phyloP scores from a whole-genome alignment of 179 eudicot species.

The Vitellaria paradoxa region DNA sequence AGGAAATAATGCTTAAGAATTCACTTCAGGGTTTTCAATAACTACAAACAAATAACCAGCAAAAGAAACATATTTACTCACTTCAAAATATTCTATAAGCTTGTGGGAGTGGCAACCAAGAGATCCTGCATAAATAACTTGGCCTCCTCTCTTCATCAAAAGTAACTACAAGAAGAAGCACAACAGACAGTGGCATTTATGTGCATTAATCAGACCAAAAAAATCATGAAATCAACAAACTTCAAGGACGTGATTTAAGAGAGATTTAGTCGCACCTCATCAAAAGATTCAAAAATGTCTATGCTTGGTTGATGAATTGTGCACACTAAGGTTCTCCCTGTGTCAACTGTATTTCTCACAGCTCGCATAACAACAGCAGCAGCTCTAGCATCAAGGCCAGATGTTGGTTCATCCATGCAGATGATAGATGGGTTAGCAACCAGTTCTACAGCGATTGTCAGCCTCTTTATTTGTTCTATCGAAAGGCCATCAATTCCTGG shows the following conservation, averaged over 20 bases:
- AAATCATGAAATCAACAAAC: neutral
- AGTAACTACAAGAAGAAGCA: slow-evolving; percentile 40
- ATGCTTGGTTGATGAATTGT: slow-evolving; percentile 79
- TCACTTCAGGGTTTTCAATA: neutral
- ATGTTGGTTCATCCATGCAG: slow-evolving; percentile 79
- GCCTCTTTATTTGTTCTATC: slow-evolving; percentile 67
- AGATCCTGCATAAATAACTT: slow-evolving; percentile 64
- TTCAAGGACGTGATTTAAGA: neutral
- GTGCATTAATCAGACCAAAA: neutral
- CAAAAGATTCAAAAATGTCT: slow-evolving; percentile 78
- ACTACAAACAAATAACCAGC: neutral
- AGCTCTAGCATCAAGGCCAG: slow-evolving; percentile 82
- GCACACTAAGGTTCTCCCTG: slow-evolving; percentile 69
- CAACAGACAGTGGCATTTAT: slow-evolving; percentile 5
- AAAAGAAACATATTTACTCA: slow-evolving; percentile 20
- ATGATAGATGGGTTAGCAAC: slow-evolving; percentile 78
- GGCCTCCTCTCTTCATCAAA: slow-evolving; percentile 83
- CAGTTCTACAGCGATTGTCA: slow-evolving; percentile 71
- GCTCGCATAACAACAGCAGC: slow-evolving; percentile 82
- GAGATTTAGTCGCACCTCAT: slow-evolving; percentile 44
- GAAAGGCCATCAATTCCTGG: slow-evolving; percentile 67
- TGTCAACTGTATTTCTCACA: slow-evolving; percentile 54
- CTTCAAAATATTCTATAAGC: slow-evolving; percentile 68
- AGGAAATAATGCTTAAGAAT: neutral
- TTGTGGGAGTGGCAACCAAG: slow-evolving; percentile 52